Evolutionary conservation across 805 yeast genomes (phyloP), one percentile per base, ranked within the genome.

Genomic region (Sugiyamaella lignohabitans): DNA sequence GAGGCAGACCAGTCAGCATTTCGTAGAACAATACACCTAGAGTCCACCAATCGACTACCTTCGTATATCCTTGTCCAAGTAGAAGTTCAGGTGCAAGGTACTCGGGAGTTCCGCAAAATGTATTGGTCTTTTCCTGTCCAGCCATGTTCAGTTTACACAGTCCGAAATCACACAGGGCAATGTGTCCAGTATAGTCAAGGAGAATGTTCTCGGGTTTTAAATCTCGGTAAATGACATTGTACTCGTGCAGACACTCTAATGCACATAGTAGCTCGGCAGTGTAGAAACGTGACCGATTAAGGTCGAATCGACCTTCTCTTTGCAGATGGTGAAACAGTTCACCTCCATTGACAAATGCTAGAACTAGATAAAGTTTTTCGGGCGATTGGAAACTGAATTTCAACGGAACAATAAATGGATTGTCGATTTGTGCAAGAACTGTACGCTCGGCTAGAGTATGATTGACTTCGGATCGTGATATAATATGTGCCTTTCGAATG

Each of bases 31-130:
- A 72, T 16, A 91, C 89, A 37, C 98, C 98, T 57, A 93, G 72
- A 1, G 98, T 93, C 98, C 98, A 93, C 91, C 96, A 93, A 66
- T 93, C 98, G 19, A 93, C 98, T 6, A 84, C 84, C 64, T 95
- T 81, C 2, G 98, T 88, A 66, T 93, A 93, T 1, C 98, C 98
- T 62, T 86, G 88, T 42, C 94, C 93, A 57, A 88, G 71, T 42
- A 93, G 70, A 56, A 93, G 71, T 66, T 93, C 98, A 1, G 98
- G 98, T 1, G 98, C 96, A 55, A 93, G 72, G 65, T 93, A 93
- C 66, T 93, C 98, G 0, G 98, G 98, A 0, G 98, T 93, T 36
- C 98, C 98, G 67, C 98, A 93, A 64, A 93, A 93, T 0, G 98
- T 93, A 58, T 83, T 84, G 20, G 79, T 75, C 65, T 85, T 85